A percentile compares a stretch with the other conserved stretches of the same genome.
Conservation (phyloP, 441 rosid genomes). For the Rhodomyrtus psidioides region DNA sequence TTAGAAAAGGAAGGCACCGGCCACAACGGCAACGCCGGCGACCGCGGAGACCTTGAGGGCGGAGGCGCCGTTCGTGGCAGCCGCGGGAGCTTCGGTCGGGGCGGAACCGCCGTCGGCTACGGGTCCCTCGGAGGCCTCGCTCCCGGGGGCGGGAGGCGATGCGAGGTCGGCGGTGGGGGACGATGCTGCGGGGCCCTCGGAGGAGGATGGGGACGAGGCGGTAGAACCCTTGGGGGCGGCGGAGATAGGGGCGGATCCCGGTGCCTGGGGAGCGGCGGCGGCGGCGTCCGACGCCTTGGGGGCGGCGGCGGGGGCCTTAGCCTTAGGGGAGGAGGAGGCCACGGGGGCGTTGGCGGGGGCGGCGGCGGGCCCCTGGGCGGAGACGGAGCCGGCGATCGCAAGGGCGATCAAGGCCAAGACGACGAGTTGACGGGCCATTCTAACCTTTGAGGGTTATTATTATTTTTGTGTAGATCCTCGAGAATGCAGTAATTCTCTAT, state of each 20-base stretch:
- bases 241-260: neutral
- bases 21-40: neutral
- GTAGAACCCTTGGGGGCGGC: neutral
- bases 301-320: neutral
- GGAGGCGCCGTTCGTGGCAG: neutral
- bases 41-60: neutral
- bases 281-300: neutral
- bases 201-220: neutral
- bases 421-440: neutral
- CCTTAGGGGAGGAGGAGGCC: neutral
- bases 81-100: neutral
- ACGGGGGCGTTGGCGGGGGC: neutral
- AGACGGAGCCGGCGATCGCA: neutral
- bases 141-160: neutral
- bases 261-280: neutral
- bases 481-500: neutral
- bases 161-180: neutral
- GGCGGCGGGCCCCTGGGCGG: neutral
- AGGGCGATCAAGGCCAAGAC: neutral
- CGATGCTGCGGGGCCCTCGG: neutral
- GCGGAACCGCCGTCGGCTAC: neutral
- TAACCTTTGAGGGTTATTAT: neutral
- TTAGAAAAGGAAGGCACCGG: neutral
- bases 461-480: neutral
- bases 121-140: constrained; percentile 1